phyloP scores from a whole-genome alignment of 495 filamentous ascomycete genomes.

The Penicillium ochrochloron region DNA sequence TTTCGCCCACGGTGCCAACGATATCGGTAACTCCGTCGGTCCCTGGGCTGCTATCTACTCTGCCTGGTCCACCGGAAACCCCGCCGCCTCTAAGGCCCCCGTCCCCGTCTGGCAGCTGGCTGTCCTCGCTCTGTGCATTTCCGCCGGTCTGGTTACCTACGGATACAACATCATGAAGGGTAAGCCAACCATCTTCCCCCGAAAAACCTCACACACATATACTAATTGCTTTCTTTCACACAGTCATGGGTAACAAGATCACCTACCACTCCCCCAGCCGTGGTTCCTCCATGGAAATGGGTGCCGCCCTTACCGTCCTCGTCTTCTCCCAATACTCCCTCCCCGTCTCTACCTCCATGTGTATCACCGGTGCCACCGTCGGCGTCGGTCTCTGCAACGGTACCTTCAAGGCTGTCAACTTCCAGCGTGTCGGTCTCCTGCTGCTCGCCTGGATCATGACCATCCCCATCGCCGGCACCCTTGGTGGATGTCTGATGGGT shows the following conservation, averaged over 20 bases:
- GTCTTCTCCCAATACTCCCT: slow-evolving; percentile 65
- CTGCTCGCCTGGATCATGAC: slow-evolving; percentile 65
- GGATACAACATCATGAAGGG: slow-evolving; percentile 74
- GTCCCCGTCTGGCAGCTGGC: slow-evolving; percentile 66
- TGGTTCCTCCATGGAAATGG: slow-evolving; percentile 68
- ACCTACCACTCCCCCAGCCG: slow-evolving; percentile 67
- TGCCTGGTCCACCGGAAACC: slow-evolving; percentile 63
- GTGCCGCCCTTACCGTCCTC: slow-evolving; percentile 67
- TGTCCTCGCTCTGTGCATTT: slow-evolving; percentile 56
- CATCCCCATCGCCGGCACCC: slow-evolving; percentile 63
- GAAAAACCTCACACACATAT: neutral
- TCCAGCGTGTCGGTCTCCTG: slow-evolving; percentile 60
- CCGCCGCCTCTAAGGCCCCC: slow-evolving; percentile 50
- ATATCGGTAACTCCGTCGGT: slow-evolving; percentile 77
- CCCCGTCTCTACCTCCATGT: slow-evolving; percentile 64
- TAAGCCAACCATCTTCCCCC: slow-evolving; percentile 23
- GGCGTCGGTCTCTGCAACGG: slow-evolving; percentile 63
- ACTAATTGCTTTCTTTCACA: slow-evolving; percentile 27
- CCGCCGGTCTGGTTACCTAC: slow-evolving; percentile 62
- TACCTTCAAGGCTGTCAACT: slow-evolving; percentile 64
- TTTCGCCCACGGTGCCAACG: slow-evolving; percentile 82
- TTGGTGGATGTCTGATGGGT: slow-evolving; percentile 65
- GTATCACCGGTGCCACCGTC: slow-evolving; percentile 62
- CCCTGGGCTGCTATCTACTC: slow-evolving; percentile 72
- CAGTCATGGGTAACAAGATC: slow-evolving; percentile 70